Base-by-base conservation (phyloP, 2,329 filamentous ascomycete species). In the Talaromyces marneffei region DNA sequence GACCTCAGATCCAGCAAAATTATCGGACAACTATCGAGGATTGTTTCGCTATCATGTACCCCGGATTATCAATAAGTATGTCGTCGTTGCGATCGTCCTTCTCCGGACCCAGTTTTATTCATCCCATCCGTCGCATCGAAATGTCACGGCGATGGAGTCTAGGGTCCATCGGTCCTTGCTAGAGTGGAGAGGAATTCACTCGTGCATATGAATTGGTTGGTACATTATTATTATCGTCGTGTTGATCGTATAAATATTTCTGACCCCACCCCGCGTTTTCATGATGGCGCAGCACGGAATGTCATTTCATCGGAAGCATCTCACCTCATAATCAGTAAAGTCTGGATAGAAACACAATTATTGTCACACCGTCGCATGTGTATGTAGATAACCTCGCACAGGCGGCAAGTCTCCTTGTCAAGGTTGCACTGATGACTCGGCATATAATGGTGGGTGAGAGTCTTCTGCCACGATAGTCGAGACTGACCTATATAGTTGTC, bases 91-190 rank as follows among this genome's bases (percentile, higher is more conserved):
- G 60, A 52, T 57, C 60, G 55, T 48, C 31, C 37, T 62, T 54
- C 60, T 46, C 60, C 60, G 55, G 60, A 62, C 60, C 60, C 60
- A 58, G 44, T 58, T 53, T 57, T 62, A 52, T 53, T 57, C 59
- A 52, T 60, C 44, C 52, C 52, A 46, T 53, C 56, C 35, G 58
- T 48, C 53, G 37, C 23, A 53, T 56, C 50, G 54, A 52, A 33
- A 40, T 44, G 31, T 50, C 50, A 63, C 33, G 23, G 48, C 48
- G 10, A 33, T 35, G 48, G 48, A 33, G 48, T 52, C 46, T 52
- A 33, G 46, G 20, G 27, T 50, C 27, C 27, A n/a, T 50, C 46
- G 18, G 37, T 20, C 35, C 20, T 40, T 53, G 53, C 40, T 27
- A 39, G 44, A 46, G 59, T 57, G 62, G 62, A 62, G 62, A 50